A percentile compares a stretch with the other conserved stretches of the same genome.
Evolutionary conservation across 2,329 filamentous ascomycete genomes (phyloP).

Genomic region (Cucurbitaria berberidis): DNA sequence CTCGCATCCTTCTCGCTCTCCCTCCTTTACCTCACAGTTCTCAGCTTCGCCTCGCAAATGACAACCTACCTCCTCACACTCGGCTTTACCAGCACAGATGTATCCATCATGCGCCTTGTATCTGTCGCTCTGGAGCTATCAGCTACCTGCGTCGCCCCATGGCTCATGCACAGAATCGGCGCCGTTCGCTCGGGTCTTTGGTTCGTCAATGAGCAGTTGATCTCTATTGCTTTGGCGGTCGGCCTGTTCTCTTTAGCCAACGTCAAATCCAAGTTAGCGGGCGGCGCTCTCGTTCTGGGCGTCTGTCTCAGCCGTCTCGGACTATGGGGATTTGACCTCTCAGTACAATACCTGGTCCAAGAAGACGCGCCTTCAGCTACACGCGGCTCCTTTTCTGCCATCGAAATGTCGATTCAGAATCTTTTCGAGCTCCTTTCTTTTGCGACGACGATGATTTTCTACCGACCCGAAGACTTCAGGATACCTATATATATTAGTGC

Average conservation of each 20-base stretch:
- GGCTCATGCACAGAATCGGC: slow-evolving; percentile 58
- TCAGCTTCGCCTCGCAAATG: slow-evolving; percentile 62
- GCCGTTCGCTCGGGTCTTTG: slow-evolving; percentile 71
- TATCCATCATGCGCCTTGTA: slow-evolving; percentile 61
- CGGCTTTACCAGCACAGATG: slow-evolving; percentile 59
- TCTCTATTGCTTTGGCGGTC: slow-evolving; percentile 55
- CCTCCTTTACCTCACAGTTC: slow-evolving; percentile 64
- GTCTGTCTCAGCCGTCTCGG: slow-evolving; percentile 52
- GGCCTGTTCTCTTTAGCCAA: slow-evolving; percentile 28
- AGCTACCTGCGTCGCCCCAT: slow-evolving; percentile 66
- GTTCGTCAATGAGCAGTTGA: slow-evolving; percentile 72
- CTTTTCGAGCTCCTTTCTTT: slow-evolving; percentile 73
- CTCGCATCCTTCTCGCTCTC: slow-evolving; percentile 66
- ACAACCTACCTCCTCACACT: slow-evolving; percentile 66
- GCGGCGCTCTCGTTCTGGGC: slow-evolving; percentile 45
- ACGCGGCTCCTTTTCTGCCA: slow-evolving; percentile 72
- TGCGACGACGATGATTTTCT: slow-evolving; percentile 68
- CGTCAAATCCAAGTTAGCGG: slow-evolving; percentile 26
- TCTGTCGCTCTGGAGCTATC: slow-evolving; percentile 64
- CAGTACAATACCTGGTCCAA: slow-evolving; percentile 55
- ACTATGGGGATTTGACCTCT: slow-evolving; percentile 57
- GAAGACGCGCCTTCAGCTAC: slow-evolving; percentile 48
- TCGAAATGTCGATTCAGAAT: slow-evolving; percentile 72
- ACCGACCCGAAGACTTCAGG: slow-evolving; percentile 67
- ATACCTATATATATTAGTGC: slow-evolving; percentile 67